These are phyloP conservation scores for Fomitopsis schrenkii DNA, from an alignment of 1,284 basidiomycete genomes.

Conservation along the genomic window DNA sequence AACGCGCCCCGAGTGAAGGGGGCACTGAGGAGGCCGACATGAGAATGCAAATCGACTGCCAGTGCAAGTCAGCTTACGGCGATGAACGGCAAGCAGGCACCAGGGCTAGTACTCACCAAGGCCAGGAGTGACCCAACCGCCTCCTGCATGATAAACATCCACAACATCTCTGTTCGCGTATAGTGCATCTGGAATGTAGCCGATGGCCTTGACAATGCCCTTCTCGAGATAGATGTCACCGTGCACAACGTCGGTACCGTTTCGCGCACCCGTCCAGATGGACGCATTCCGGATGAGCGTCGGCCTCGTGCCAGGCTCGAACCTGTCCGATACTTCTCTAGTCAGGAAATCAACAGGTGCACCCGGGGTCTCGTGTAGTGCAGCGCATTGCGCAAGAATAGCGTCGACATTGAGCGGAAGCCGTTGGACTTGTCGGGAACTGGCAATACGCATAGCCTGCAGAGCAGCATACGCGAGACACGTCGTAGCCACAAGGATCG, in stretches of 20 bases:
- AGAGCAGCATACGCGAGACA: slow-evolving; percentile 16
- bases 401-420: slow-evolving; percentile 41
- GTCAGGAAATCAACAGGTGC: slow-evolving; percentile 47
- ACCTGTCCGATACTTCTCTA: slow-evolving; percentile 68
- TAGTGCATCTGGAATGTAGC: slow-evolving; percentile 40
- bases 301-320: slow-evolving; percentile 58
- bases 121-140: slow-evolving; percentile 68
- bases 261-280: slow-evolving; percentile 73
- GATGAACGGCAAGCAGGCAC: not conserved
- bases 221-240: slow-evolving; percentile 59
- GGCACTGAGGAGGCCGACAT: slow-evolving; percentile 63
- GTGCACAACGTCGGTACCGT: slow-evolving; percentile 59
- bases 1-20: slow-evolving; percentile 45
- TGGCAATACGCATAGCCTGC: not conserved
- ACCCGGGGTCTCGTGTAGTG: slow-evolving; percentile 38
- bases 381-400: slow-evolving; percentile 44
- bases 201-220: slow-evolving; percentile 54
- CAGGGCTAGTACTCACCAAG: slow-evolving; percentile 36
- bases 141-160: slow-evolving; percentile 50
- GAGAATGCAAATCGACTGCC: slow-evolving; percentile 61
- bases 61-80: not conserved
- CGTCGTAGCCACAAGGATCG: slow-evolving; percentile 13
- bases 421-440: slow-evolving; percentile 11
- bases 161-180: slow-evolving; percentile 31
- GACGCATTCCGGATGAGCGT: slow-evolving; percentile 75